Conservation (phyloP, 2,329 filamentous ascomycete genomes). For the Aureobasidium sp. region DNA sequence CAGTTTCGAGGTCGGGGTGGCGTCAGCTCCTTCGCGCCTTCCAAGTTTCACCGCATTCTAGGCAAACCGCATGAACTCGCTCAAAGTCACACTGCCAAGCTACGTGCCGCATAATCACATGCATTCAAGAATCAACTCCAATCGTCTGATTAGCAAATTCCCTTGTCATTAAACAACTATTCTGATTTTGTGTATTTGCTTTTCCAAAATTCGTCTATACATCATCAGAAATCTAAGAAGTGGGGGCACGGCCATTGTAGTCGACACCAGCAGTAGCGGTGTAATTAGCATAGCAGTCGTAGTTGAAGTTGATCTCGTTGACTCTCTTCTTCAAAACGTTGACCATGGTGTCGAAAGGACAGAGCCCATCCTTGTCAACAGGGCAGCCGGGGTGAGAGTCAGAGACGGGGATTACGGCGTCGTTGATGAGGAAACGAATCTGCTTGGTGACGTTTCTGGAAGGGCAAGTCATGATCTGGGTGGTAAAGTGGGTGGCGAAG, state of each 20-base stretch:
- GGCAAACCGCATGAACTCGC: too few relatives aligned
- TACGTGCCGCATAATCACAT: neutral
- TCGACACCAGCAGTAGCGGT: constrained; percentile 1
- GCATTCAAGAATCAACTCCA: neutral
- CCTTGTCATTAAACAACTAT: neutral
- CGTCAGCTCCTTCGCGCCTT: too few relatives aligned
- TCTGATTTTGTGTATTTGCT: neutral
- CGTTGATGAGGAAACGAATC: constrained; percentile 11
- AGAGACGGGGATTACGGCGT: neutral
- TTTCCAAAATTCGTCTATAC: neutral
- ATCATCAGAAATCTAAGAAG: neutral
- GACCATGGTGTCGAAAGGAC: constrained; percentile 11
- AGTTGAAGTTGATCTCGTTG: constrained; percentile 5
- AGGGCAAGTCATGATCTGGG: constrained; percentile 9
- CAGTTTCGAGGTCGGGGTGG: too few relatives aligned
- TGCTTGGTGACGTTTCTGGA: constrained; percentile 7
- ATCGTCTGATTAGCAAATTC: neutral
- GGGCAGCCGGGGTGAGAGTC: constrained; percentile 7
- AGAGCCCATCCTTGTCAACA: constrained; percentile 7
- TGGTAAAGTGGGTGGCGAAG: constrained; percentile 13
- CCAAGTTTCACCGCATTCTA: too few relatives aligned
- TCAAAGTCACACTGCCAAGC: neutral
- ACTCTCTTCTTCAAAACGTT: neutral
- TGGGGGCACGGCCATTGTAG: constrained; percentile 9
- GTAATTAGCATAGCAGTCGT: constrained; percentile 10